Conservation (phyloP, 495 filamentous ascomycete species). For the Aspergillus coremiiformis region DNA sequence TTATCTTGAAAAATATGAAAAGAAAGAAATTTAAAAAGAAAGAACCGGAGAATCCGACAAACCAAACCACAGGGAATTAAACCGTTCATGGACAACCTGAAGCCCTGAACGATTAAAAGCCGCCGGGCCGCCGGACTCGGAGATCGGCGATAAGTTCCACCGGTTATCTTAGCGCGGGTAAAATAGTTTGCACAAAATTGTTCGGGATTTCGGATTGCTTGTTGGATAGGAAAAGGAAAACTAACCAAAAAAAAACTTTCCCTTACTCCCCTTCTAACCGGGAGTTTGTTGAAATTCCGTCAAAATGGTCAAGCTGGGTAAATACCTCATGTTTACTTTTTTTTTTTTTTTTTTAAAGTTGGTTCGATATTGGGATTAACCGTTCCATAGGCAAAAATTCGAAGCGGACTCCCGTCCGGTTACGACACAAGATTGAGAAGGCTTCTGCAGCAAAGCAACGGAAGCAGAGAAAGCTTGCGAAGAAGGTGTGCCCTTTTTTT, state of each 20-base stretch:
- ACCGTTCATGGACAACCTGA: too few relatives aligned
- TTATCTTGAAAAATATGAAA: neutral
- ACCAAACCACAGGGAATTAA: conserved; percentile 5
- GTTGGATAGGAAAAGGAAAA: too few relatives aligned
- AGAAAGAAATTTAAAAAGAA: neutral
- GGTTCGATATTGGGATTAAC: conserved; percentile 11
- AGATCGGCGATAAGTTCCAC: conserved; percentile 34
- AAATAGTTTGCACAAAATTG: conserved; percentile 29
- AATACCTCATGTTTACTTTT: conserved; percentile 8
- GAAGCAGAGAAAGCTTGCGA: conserved; percentile 79
- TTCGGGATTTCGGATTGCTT: conserved; percentile 12
- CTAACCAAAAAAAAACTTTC: neutral
- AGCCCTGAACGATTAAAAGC: too few relatives aligned
- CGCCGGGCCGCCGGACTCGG: conserved; percentile 21
- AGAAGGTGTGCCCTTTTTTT: conserved; percentile 48
- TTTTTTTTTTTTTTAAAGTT: conserved; percentile 3
- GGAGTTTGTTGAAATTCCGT: conserved; percentile 4
- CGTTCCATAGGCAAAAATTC: conserved; percentile 71
- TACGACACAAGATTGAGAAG: conserved; percentile 95
- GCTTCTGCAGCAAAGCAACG: conserved; percentile 82
- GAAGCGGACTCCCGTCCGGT: conserved; percentile 79
- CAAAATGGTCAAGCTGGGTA: conserved; percentile 49
- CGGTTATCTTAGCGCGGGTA: conserved; percentile 41
- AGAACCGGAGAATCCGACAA: neutral
- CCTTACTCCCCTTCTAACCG: conserved; percentile 6